Evolutionary conservation across 306 rosid genomes (phyloP).

Genomic region (Hippophae tibetana): DNA sequence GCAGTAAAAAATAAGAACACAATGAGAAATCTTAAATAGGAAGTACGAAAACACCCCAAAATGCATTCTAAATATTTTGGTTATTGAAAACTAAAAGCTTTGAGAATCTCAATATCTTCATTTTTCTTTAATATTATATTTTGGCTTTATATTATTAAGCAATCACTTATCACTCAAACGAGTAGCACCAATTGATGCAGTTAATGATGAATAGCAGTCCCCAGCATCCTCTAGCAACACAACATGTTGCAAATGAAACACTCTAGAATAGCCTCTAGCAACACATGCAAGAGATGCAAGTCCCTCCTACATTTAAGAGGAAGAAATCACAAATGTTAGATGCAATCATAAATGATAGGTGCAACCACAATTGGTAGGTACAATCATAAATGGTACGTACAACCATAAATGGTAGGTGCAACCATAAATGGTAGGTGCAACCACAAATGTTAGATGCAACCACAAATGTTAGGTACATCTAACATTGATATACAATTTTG

Average conservation of each 20-base stretch:
- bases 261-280: slow-evolving; percentile 81
- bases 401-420: too few relatives aligned
- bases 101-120: neutral
- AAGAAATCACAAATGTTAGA: too few relatives aligned
- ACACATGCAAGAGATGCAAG: slow-evolving; percentile 68
- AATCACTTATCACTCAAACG: slow-evolving; percentile 36
- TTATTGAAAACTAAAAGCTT: neutral
- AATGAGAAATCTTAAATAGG: slow-evolving; percentile 12
- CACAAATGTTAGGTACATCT: too few relatives aligned
- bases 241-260: slow-evolving; percentile 74
- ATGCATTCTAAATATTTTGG: neutral
- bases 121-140: neutral
- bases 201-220: slow-evolving; percentile 21
- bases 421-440: too few relatives aligned
- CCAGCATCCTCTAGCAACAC: slow-evolving; percentile 38
- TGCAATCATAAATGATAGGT: too few relatives aligned
- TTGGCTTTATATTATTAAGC: neutral
- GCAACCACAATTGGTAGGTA: too few relatives aligned
- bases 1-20: slow-evolving; percentile 24
- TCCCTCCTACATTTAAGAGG: too few relatives aligned
- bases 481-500: too few relatives aligned
- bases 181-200: slow-evolving; percentile 31
- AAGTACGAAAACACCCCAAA: slow-evolving; percentile 4
- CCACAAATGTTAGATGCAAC: too few relatives aligned
- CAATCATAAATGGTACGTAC: too few relatives aligned